Evolutionary conservation across 495 filamentous ascomycete genomes (phyloP).

Genomic region (Parathielavia appendiculata): DNA sequence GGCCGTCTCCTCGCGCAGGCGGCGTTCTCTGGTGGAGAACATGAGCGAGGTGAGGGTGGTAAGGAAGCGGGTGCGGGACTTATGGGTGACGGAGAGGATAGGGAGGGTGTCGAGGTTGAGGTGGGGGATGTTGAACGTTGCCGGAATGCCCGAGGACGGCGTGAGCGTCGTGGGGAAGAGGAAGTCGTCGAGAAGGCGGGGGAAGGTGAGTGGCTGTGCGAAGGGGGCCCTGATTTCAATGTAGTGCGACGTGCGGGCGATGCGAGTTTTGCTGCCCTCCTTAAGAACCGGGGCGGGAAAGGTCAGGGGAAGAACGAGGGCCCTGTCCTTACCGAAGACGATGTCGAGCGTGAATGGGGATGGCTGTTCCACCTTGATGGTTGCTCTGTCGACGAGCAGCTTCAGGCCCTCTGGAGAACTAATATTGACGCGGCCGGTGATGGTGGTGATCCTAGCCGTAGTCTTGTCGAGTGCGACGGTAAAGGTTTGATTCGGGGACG

Average conservation of each 20-base stretch:
- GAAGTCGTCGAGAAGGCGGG: constrained; percentile 24
- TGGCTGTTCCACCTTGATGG: constrained; percentile 29
- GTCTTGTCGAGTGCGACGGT: constrained; percentile 10
- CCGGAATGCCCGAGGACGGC: constrained; percentile 21
- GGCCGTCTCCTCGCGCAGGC: constrained; percentile 24
- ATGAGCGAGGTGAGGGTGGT: constrained; percentile 32
- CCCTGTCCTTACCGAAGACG: constrained; percentile 21
- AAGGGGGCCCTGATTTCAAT: constrained; percentile 42
- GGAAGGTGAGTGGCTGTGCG: constrained; percentile 16
- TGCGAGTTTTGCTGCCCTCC: constrained; percentile 32
- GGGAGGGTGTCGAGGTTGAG: constrained; percentile 42
- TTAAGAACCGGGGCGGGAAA: constrained; percentile 42
- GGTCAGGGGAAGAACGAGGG: constrained; percentile 23
- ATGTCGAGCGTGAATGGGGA: constrained; percentile 35
- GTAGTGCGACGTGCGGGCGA: constrained; percentile 45
- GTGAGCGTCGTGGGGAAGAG: constrained; percentile 29
- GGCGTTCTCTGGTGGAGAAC: constrained; percentile 40
- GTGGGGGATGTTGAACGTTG: constrained; percentile 37
- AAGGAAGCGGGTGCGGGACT: constrained; percentile 33
- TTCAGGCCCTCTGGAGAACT: constrained; percentile 21
- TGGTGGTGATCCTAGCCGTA: constrained; percentile 11
- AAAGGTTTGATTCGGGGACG: not conserved
- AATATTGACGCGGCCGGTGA: constrained; percentile 32
- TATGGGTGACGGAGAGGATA: constrained; percentile 31
- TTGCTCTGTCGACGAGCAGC: constrained; percentile 28